Evolutionary conservation across 495 filamentous ascomycete species (phyloP).

Genomic region (Pyrenula massariospora): DNA sequence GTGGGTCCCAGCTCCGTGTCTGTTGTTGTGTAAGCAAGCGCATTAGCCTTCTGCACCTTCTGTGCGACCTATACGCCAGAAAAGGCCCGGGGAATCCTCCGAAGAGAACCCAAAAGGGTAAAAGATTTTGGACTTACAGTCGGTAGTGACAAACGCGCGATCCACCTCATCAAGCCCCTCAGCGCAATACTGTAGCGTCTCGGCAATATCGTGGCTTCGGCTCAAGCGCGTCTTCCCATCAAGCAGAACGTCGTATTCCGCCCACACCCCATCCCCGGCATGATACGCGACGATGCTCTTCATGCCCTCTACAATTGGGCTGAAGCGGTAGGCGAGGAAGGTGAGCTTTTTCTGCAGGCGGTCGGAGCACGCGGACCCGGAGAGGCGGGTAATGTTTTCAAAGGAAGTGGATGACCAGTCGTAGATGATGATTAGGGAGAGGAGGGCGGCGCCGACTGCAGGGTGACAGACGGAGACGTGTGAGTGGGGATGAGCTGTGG

Average conservation of each 20-base stretch:
- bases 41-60: neutral
- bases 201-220: conserved; percentile 32
- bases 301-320: conserved; percentile 29
- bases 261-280: conserved; percentile 36
- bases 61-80: neutral
- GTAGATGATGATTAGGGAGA: conserved; percentile 37
- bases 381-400: conserved; percentile 30
- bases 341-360: conserved; percentile 25
- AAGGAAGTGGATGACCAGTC: conserved; percentile 35
- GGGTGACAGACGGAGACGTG: neutral
- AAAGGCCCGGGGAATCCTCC: neutral
- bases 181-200: conserved; percentile 38
- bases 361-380: conserved; percentile 22
- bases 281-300: conserved; percentile 35
- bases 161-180: conserved; percentile 31
- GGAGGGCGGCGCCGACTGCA: conserved; percentile 23
- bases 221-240: conserved; percentile 25
- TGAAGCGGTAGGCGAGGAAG: conserved; percentile 31
- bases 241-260: conserved; percentile 33
- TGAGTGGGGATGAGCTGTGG: neutral
- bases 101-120: neutral
- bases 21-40: neutral
- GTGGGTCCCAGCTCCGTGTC: conserved; percentile 4
- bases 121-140: conserved; percentile 15
- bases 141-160: conserved; percentile 33